A percentile compares a stretch with the other conserved stretches of the same genome.
Evolutionary conservation across 2,329 filamentous ascomycete species (phyloP).

Genomic region (Boeremia exigua): DNA sequence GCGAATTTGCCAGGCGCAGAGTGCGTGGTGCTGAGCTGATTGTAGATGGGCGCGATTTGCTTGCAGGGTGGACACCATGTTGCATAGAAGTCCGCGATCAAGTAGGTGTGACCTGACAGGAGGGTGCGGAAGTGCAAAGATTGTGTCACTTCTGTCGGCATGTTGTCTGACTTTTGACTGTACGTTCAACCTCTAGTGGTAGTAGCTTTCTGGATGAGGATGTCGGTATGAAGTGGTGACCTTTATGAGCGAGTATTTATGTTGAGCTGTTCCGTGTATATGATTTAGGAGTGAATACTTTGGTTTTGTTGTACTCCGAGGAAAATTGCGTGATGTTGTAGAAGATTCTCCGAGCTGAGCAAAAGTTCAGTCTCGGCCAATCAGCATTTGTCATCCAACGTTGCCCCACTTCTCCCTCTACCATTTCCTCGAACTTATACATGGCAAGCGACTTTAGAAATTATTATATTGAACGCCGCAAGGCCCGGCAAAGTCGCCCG

Average conservation of each 20-base stretch:
- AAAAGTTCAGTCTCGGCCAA: constrained; percentile 13
- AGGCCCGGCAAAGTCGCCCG: constrained; percentile 1
- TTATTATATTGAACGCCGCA: constrained; percentile 4
- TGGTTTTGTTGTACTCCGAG: neutral
- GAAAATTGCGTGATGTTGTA: constrained; percentile 8
- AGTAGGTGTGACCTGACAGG: constrained; percentile 43
- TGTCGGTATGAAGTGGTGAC: neutral
- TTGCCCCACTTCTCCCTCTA: neutral
- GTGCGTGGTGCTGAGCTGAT: constrained; percentile 59
- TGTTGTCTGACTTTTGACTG: constrained; percentile 15
- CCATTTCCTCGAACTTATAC: neutral
- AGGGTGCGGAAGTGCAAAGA: constrained; percentile 45
- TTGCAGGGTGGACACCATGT: constrained; percentile 66
- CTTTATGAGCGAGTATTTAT: neutral
- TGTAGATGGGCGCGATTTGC: constrained; percentile 59
- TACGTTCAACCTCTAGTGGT: neutral
- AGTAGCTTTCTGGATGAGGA: neutral
- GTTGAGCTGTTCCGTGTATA: neutral
- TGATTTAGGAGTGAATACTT: neutral
- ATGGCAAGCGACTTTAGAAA: neutral
- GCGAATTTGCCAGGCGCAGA: constrained; percentile 52
- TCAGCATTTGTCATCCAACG: constrained; percentile 30
- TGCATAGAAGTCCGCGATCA: constrained; percentile 60
- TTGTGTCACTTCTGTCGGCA: constrained; percentile 42
- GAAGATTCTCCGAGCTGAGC: constrained; percentile 14